Conservation (phyloP, 1,284 basidiomycete species). For the Microbotryum saponariae region DNA sequence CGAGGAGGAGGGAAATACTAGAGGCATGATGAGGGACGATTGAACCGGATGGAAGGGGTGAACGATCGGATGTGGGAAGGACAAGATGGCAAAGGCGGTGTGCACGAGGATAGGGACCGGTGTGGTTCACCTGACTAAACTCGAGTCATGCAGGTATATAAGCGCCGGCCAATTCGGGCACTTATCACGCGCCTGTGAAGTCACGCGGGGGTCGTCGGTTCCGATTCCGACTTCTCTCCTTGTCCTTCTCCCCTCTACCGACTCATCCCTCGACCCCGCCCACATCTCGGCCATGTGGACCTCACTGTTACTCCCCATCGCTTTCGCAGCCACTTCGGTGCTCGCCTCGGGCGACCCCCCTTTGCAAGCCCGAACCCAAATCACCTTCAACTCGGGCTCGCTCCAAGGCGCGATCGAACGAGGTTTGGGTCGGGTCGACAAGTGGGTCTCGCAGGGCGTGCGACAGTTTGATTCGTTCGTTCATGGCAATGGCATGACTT, state of each 20-base stretch:
- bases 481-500: not conserved
- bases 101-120: not conserved
- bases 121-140: not conserved
- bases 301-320: no score
- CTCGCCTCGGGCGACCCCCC: not conserved
- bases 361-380: constrained; percentile 2
- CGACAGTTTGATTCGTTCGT: constrained; percentile 12
- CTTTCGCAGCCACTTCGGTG: not conserved
- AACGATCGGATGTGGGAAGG: not conserved
- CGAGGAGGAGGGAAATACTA: constrained; percentile 11
- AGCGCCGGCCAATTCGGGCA: not conserved
- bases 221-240: not conserved
- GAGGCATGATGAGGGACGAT: constrained; percentile 7
- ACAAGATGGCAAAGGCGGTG: not conserved
- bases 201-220: not conserved
- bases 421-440: constrained; percentile 3
- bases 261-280: not conserved
- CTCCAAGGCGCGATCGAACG: not conserved
- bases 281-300: not conserved
- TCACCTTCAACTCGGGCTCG: constrained; percentile 6
- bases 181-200: not conserved
- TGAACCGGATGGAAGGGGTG: no score
- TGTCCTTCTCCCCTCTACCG: not conserved
- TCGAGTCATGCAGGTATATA: not conserved
- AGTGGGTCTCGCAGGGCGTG: constrained; percentile 13